These are phyloP conservation scores for Termitomyces sp. DNA, from an alignment of 768 basidiomycete species.

Conservation along the genomic window DNA sequence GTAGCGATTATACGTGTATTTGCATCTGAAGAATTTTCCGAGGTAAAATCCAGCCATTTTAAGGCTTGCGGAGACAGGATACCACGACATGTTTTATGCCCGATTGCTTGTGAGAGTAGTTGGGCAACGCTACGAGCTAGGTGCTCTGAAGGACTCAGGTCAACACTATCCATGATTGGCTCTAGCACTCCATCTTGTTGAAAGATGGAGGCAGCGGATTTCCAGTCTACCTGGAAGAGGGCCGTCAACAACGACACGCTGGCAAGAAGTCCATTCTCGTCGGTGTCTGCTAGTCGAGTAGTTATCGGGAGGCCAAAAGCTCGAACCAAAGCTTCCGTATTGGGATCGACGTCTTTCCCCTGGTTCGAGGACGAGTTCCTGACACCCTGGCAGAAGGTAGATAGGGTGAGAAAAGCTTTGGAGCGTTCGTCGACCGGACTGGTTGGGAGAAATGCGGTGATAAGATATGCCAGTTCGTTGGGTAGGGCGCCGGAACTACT, in stretches of 20 bases:
- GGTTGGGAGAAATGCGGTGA: constrained; percentile 46
- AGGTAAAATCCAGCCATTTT: constrained; percentile 63
- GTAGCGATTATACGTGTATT: constrained; percentile 56
- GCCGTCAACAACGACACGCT: constrained; percentile 69
- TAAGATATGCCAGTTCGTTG: constrained; percentile 49
- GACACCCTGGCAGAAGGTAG: constrained; percentile 60
- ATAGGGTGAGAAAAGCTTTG: constrained; percentile 66
- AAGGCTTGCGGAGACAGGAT: constrained; percentile 50
- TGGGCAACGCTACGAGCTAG: constrained; percentile 62
- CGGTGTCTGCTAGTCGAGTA: constrained; percentile 46
- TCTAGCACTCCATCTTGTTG: constrained; percentile 56
- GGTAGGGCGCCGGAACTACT: constrained; percentile 31
- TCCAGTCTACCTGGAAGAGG: constrained; percentile 78
- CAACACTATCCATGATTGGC: constrained; percentile 62
- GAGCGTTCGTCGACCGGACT: constrained; percentile 42
- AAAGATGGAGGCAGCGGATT: constrained; percentile 61
- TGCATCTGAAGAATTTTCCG: constrained; percentile 38
- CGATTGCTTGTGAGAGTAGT: constrained; percentile 69
- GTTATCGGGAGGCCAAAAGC: constrained; percentile 47
- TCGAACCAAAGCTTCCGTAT: constrained; percentile 42
- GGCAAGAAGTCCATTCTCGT: constrained; percentile 44
- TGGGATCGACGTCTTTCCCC: constrained; percentile 34
- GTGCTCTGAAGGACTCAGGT: constrained; percentile 45
- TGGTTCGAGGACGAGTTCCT: constrained; percentile 31
- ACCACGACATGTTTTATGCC: constrained; percentile 66